Percentiles rank a stretch among this genome's conserved stretches.
These are phyloP conservation scores for Daldinia sp. DNA, from an alignment of 2,329 filamentous ascomycete species.

Conservation along the genomic window DNA sequence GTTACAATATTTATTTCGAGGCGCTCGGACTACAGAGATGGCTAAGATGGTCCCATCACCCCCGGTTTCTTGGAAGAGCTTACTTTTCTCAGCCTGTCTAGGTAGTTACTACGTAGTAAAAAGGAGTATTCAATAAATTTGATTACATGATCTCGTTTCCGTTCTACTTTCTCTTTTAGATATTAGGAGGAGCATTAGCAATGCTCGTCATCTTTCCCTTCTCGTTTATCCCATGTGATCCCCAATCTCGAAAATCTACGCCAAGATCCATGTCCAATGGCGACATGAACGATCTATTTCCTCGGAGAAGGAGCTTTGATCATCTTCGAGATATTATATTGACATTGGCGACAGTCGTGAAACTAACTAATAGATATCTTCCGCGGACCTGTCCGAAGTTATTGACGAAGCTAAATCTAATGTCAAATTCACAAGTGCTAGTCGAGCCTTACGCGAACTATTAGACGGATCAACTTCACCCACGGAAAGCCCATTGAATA, in stretches of 20 bases:
- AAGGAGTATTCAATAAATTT: slow-evolving; percentile 23
- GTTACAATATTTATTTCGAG: not conserved
- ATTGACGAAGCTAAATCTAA: too few species aligned
- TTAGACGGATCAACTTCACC: too few species aligned
- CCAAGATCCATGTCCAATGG: slow-evolving; percentile 16
- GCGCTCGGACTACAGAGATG: slow-evolving; percentile 9
- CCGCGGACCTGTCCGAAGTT: not conserved
- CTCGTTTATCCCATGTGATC: slow-evolving; percentile 20
- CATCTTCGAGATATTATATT: not conserved
- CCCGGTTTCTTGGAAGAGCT: slow-evolving; percentile 35
- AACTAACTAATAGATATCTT: not conserved
- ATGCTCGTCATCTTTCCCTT: slow-evolving; percentile 9
- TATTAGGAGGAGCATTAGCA: slow-evolving; percentile 5
- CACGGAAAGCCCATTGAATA: too few species aligned
- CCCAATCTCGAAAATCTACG: not conserved
- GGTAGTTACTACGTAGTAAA: too few species aligned
- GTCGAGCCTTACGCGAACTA: too few species aligned
- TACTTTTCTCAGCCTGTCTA: slow-evolving; percentile 13
- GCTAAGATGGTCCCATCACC: slow-evolving; percentile 11
- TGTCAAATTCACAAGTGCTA: too few species aligned
- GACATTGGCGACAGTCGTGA: not conserved
- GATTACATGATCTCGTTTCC: slow-evolving; percentile 12
- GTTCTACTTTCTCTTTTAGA: not conserved
- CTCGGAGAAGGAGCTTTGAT: not conserved
- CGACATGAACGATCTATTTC: slow-evolving; percentile 13